Evolutionary conservation across 352 stramenopile genomes (phyloP).

Genomic region (Phytopythium ostracodes): DNA sequence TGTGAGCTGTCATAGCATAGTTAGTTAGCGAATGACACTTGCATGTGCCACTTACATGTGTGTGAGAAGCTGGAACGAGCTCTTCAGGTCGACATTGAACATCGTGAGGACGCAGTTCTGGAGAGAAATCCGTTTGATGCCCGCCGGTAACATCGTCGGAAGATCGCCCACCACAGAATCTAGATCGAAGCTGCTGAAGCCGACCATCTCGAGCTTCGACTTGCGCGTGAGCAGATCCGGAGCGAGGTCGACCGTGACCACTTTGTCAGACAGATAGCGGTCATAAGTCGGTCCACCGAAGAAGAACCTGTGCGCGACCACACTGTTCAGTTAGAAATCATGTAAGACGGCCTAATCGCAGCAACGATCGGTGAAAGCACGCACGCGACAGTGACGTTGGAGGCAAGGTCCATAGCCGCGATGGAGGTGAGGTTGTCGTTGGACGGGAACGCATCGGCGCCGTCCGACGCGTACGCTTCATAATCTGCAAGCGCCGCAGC

Average conservation of each 20-base stretch:
- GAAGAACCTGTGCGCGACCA: background rate
- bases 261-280: background rate
- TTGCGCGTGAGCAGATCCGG: background rate
- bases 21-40: background rate
- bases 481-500: background rate
- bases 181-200: background rate
- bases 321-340: background rate
- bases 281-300: background rate
- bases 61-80: background rate
- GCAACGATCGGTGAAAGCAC: too few relatives aligned
- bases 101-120: background rate
- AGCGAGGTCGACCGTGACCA: background rate
- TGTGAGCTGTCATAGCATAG: background rate
- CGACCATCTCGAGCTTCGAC: background rate
- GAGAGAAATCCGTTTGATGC: background rate
- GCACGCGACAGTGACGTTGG: constrained; percentile 19
- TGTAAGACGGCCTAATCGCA: too few relatives aligned
- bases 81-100: background rate
- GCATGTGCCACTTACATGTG: background rate
- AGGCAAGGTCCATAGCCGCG: constrained; percentile 38
- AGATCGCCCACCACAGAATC: background rate
- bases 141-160: background rate
- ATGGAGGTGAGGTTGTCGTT: constrained; percentile 14
- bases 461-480: background rate
- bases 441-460: background rate